Evolutionary conservation across 306 rosid genomes (phyloP).

Genomic region (Vigna nakashimae): DNA sequence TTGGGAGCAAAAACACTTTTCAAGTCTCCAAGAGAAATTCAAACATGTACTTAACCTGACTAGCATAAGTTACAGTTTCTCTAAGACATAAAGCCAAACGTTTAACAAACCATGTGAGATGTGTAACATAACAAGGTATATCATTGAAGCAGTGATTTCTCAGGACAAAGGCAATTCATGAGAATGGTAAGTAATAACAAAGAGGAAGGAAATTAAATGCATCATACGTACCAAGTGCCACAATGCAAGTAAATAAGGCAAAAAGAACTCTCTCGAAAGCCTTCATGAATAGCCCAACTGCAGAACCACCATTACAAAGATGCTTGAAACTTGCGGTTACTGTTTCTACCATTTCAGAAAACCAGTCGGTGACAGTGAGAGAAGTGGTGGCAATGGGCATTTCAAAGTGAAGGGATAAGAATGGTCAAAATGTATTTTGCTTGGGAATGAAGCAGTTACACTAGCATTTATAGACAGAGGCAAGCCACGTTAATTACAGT

Average conservation of each 20-base stretch:
- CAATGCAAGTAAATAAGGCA: slow-evolving; percentile 39
- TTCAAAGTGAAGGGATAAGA: slow-evolving; percentile 33
- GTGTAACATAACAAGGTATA: background rate
- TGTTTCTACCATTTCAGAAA: slow-evolving; percentile 26
- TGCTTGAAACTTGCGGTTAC: slow-evolving; percentile 15
- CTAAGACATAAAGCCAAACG: background rate
- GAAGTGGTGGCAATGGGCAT: slow-evolving; percentile 36
- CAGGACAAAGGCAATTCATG: slow-evolving; percentile 9
- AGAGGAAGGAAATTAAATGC: background rate
- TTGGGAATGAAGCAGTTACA: slow-evolving; percentile 17
- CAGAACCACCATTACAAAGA: slow-evolving; percentile 24
- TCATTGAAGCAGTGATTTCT: slow-evolving; percentile 3
- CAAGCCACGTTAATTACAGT: no score
- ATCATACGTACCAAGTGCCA: slow-evolving; percentile 50
- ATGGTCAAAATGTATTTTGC: background rate
- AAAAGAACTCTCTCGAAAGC: slow-evolving; percentile 33
- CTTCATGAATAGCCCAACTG: slow-evolving; percentile 17
- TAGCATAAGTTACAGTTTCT: background rate
- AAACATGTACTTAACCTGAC: background rate
- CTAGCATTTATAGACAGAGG: slow-evolving; percentile 37
- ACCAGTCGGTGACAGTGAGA: slow-evolving; percentile 34
- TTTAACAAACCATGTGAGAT: background rate
- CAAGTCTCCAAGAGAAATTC: no score
- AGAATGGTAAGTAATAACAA: no score
- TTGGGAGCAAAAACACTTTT: no score